Percentiles rank a stretch among this genome's conserved stretches.
Evolutionary conservation across 2,329 filamentous ascomycete species (phyloP).

Genomic region (Diaporthe vexans): DNA sequence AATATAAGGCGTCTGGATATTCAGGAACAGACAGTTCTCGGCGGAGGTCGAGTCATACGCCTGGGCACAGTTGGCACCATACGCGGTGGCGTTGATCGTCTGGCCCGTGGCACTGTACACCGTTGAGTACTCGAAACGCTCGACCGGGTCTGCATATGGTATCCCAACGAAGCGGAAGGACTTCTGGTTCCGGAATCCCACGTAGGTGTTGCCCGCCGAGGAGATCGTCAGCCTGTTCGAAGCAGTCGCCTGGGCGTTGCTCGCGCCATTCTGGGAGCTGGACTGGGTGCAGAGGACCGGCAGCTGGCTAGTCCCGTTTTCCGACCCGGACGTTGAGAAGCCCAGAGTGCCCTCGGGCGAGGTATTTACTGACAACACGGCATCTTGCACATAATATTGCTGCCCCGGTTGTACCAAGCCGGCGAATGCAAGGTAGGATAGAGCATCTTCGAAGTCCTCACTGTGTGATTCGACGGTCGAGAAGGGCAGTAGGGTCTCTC

Average conservation of each 20-base stretch:
- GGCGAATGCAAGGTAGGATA: slow-evolving; percentile 54
- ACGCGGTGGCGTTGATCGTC: slow-evolving; percentile 60
- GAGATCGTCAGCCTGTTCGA: slow-evolving; percentile 31
- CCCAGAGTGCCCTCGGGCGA: slow-evolving; percentile 35
- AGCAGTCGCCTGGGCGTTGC: slow-evolving; percentile 50
- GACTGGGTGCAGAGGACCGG: slow-evolving; percentile 67
- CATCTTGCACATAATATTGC: slow-evolving; percentile 58
- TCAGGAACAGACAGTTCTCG: slow-evolving; percentile 64
- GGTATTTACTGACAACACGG: slow-evolving; percentile 55
- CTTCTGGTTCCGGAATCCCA: slow-evolving; percentile 67
- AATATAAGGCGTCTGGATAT: slow-evolving; percentile 61
- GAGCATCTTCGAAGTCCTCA: slow-evolving; percentile 59
- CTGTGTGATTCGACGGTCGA: slow-evolving; percentile 57
- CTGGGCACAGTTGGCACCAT: slow-evolving; percentile 60
- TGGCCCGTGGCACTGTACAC: slow-evolving; percentile 60
- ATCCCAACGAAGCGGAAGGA: slow-evolving; percentile 53
- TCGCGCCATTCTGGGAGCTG: slow-evolving; percentile 43
- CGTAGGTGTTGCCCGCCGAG: slow-evolving; percentile 57
- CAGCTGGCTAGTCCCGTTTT: slow-evolving; percentile 48
- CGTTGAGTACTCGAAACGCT: slow-evolving; percentile 54
- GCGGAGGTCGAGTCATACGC: slow-evolving; percentile 47
- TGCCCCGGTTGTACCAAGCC: slow-evolving; percentile 43
- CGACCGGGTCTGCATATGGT: slow-evolving; percentile 35
- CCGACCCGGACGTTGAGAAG: slow-evolving; percentile 44
- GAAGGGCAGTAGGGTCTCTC: slow-evolving; percentile 61